Evolutionary conservation across 2,329 filamentous ascomycete species (phyloP).

Genomic region (Tolypocladium tundrense): DNA sequence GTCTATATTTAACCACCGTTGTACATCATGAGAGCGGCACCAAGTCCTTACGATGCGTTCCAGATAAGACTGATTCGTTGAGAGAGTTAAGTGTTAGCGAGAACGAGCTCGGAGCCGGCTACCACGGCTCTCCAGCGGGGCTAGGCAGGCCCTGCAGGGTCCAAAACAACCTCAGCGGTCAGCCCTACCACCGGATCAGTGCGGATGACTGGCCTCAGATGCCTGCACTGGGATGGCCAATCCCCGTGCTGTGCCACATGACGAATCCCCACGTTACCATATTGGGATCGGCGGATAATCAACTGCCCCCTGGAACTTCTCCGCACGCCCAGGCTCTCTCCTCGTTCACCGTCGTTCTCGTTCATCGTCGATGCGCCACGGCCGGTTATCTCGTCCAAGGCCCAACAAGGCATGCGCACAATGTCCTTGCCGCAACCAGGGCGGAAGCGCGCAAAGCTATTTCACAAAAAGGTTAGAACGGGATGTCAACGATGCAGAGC

Average conservation of each 20-base stretch:
- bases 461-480: constrained; percentile 14
- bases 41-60: not conserved
- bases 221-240: not conserved
- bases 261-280: not conserved
- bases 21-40: too few species aligned
- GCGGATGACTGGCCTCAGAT: not conserved
- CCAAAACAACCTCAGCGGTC: not conserved
- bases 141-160: not conserved
- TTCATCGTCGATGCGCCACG: not conserved
- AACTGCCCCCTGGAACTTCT: not conserved
- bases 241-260: not conserved
- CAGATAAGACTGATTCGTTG: not conserved
- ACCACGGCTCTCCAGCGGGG: not conserved
- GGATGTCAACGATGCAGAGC: constrained; percentile 12
- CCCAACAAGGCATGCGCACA: not conserved
- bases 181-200: not conserved
- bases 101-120: not conserved
- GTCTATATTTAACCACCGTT: not conserved
- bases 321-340: not conserved
- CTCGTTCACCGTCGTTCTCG: not conserved
- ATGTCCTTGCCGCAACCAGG: not conserved
- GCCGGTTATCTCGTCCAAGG: not conserved
- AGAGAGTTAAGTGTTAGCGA: not conserved
- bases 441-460: constrained; percentile 9
- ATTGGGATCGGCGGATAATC: not conserved